phyloP scores from a whole-genome alignment of 148 eudicot species.

The Gaultheria prostrata region DNA sequence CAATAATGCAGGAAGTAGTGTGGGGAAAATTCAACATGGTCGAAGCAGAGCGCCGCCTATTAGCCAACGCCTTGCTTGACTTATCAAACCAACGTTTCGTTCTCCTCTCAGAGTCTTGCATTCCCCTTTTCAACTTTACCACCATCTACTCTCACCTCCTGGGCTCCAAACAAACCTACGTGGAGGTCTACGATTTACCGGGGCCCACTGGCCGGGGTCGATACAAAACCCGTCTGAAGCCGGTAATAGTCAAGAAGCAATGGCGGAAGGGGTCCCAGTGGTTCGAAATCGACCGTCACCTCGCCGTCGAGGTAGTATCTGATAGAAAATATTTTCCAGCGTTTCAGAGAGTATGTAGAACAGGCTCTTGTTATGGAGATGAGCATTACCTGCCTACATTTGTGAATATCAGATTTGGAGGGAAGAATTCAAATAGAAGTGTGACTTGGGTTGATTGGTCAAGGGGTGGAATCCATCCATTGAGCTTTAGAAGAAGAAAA shows the following conservation, averaged over 20 bases:
- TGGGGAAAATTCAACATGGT: constrained; percentile 80
- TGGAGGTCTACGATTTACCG: constrained; percentile 38
- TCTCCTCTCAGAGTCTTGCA: constrained; percentile 71
- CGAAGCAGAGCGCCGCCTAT: constrained; percentile 66
- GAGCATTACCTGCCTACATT: constrained; percentile 80
- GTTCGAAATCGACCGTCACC: constrained; percentile 57
- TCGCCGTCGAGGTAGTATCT: constrained; percentile 47
- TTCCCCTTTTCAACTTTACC: constrained; percentile 68
- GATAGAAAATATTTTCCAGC: constrained; percentile 34
- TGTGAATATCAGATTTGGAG: constrained; percentile 31
- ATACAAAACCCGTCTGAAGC: constrained; percentile 41
- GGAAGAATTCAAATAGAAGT: constrained; percentile 50
- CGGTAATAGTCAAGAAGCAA: constrained; percentile 33
- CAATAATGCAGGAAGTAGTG: constrained; percentile 41
- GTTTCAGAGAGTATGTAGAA: constrained; percentile 39
- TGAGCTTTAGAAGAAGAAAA: constrained; percentile 27
- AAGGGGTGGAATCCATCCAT: constrained; percentile 54
- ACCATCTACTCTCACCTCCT: constrained; percentile 52
- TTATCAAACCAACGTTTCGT: constrained; percentile 56
- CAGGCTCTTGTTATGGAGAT: constrained; percentile 49
- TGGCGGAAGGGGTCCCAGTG: constrained; percentile 83
- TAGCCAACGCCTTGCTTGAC: constrained; percentile 70
- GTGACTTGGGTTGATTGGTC: constrained; percentile 82
- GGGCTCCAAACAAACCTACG: constrained; percentile 36
- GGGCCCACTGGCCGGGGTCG: constrained; percentile 52